Evolutionary conservation across 371 early-diverging fungal genomes (phyloP), one percentile per base, ranked within the genome.

Genomic region (Lichtheimia hyalospora): DNA sequence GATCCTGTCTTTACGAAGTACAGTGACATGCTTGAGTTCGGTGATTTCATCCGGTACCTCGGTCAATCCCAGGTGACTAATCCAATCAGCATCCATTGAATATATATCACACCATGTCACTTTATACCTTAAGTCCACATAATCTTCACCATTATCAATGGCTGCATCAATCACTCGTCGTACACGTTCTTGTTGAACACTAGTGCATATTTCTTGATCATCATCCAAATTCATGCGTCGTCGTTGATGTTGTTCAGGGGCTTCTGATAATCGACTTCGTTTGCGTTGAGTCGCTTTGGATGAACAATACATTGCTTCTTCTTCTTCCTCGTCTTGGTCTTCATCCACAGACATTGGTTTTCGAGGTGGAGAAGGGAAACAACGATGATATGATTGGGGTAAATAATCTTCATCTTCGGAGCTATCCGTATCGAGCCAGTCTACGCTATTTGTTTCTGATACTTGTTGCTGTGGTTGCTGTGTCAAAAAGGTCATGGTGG

Each of bases 91-190:
- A 63, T 34, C 8, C 14, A 3, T 25, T 25, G 5, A 25, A 25
- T n/a, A 25, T 5, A 49, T 28, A 42, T 49, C 16, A 44, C 25
- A 15, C 34, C 34, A 28, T 48, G 18, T 4, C 21, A 34, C 10
- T 27, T 7, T n/a, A 34, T 80, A 84, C 83, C 85, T 80, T 10
- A 85, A 62, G 51, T 85, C 82, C 13, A 82, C 77, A 28, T 67
- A 63, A n/a, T 82, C 81, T 5, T 66, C 61, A 6, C 83, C 85
- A 53, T 79, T 76, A 58, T 85, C 85, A 1, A 85, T 70, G 6
- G 77, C 80, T 24, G 67, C 64, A 56, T 83, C 79, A 23, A 85
- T 76, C 0, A 69, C 71, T 61, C 69, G 75, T 18, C 75, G 75
- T 43, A 80, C 80, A 61, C 71, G 75, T 16, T 71, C 67, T 5